These are phyloP conservation scores for Oehlia diaphana DNA, from an alignment of 192 early-diverging fungal species.

Conservation along the genomic window DNA sequence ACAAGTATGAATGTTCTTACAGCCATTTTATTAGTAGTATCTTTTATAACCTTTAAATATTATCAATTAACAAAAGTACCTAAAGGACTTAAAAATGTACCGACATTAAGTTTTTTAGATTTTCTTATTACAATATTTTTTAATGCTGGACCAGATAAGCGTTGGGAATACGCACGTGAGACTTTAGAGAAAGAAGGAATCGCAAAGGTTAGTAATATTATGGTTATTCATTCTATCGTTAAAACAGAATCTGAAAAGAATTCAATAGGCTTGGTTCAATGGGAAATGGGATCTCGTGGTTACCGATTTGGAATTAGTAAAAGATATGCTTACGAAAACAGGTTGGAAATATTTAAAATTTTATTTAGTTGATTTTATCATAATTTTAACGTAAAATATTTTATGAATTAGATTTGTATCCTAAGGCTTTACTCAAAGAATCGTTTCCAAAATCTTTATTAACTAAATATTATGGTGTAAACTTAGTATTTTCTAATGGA, in stretches of 20 bases:
- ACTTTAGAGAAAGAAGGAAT: not conserved
- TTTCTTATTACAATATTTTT: not conserved
- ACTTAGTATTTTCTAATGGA: not conserved
- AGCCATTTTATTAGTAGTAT: no score
- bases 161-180: not conserved
- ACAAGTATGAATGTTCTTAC: no score
- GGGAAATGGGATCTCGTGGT: not conserved
- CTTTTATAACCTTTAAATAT: no score
- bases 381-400: not conserved
- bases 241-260: no score
- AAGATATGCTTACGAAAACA: not conserved
- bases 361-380: no score
- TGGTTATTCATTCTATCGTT: not conserved
- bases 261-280: not conserved
- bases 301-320: not conserved
- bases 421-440: not conserved
- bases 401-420: not conserved
- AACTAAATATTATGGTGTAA: no score
- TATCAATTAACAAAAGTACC: not conserved
- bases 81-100: not conserved
- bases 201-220: not conserved
- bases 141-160: not conserved
- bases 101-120: not conserved
- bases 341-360: not conserved
- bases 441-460: not conserved